Evolutionary conservation across 257 asterid species (phyloP), one percentile per base, ranked within the genome.

Genomic region (Striga asiatica): DNA sequence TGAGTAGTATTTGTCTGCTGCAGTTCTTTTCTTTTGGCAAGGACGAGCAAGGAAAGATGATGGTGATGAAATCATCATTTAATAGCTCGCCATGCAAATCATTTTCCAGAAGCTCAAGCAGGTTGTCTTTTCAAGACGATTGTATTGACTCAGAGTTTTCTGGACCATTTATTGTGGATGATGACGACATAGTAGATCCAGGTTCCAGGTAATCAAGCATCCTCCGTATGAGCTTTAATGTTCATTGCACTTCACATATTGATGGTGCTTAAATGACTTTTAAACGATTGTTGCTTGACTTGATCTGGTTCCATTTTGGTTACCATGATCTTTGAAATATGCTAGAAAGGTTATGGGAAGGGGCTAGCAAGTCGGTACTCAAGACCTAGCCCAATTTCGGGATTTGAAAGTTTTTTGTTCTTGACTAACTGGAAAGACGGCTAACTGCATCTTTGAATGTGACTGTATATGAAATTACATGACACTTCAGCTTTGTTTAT

Each of bases 141-240:
- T 79, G 72, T 54, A 93, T 80, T 51, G 95, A 87, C 55, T 65
- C 82, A 52, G 88, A 74, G 59, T 78, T 76, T 70, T 74, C 77
- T 62, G 96, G 96, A 45, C 82, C 84, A 18, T 88, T 88, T 70
- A 70, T 78, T 64, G 72, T 84, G 47, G 95, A 84, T 70, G 88
- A 76, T 8, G 95, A 78, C 6, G 91, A 88, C 41, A 50, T 61
- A 56, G 66, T 71, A 17, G 83, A 78, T 69, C 77, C 76, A 25
- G 74, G 66, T 68, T 70, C 79, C 84, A 84, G 95, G 97, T 88
- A 82, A 38, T 64, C 61, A 43, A 51, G 32, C 18, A 20, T 45
- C 58, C 58, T 28, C 24, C 38, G 49, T 19, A 14, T 64, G 52
- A 27, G 62, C 51, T 50, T 41, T 65, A n/a, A 8, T 49, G 14